Evolutionary conservation across 2,329 filamentous ascomycete genomes (phyloP), one percentile per base, ranked within the genome.

Genomic region (Verticillium albo-atrum): DNA sequence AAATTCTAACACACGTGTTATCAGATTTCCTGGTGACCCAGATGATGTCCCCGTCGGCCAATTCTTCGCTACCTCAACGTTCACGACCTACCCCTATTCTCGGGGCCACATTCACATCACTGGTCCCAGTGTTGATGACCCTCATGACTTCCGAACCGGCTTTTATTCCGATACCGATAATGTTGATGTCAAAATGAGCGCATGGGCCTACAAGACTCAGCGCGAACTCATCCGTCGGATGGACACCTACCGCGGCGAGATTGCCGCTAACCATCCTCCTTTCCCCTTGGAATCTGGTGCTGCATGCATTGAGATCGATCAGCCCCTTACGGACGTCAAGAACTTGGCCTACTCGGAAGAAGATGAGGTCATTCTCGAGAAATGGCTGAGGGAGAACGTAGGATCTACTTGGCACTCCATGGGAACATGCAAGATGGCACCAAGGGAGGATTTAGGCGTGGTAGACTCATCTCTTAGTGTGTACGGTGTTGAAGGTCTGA

Each of bases 191-290:
- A 82, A 82, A 67, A 83, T 79, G 65, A 79, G 83, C 15, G 64
- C 85, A 9, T 88, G 85, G 85, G 79, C 75, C 1, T 89, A 89
- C 75, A 89, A 89, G 72, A 82, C 81, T 63, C 77, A 79, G 47
- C 82, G 86, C 3, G 85, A 88, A 68, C 79, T 88, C 57, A 74
- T 78, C 23, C 80, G 86, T 3, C 81, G 84, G 14, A 81, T 83
- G 66, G 70, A 77, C 2, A 75, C 78, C 59, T 87, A 81, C 71
- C 65, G 75, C 58, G 75, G 82, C 66, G 76, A 82, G 68, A 51
- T 76, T 2, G 67, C 72, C 3, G 57, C 67, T 3, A 65, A 71
- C 1, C 78, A 81, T 57, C 80, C 80, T 0, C 69, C 69, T 15
- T 83, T 82, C 65, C 67, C 72, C 2, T 61, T 70, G 9, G 70